Conservation (phyloP, 352 stramenopile genomes). For the Phytophthora citrophthora region DNA sequence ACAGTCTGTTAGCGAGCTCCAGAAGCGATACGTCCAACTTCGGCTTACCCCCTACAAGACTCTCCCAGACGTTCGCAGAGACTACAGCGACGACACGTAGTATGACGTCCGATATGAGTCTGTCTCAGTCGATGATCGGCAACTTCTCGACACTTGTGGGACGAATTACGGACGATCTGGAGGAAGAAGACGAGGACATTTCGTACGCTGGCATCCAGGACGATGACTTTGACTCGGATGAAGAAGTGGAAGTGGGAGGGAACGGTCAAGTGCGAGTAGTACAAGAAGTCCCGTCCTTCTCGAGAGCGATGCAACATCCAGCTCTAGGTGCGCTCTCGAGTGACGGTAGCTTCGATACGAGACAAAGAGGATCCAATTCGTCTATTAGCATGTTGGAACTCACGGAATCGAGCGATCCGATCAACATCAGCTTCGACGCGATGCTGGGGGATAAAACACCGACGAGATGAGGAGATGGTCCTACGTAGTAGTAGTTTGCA, state of each 20-base stretch:
- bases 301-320: slow-evolving; percentile 24
- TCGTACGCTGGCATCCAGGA: slow-evolving; percentile 46
- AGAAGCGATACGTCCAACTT: slow-evolving; percentile 41
- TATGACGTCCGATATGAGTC: slow-evolving; percentile 66
- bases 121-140: slow-evolving; percentile 75
- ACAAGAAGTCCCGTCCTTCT: slow-evolving; percentile 18
- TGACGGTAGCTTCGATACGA: slow-evolving; percentile 42
- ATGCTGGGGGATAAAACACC: slow-evolving; percentile 34
- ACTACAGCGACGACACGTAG: slow-evolving; percentile 36
- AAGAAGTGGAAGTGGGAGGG: slow-evolving; percentile 36
- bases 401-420: slow-evolving; percentile 19
- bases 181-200: slow-evolving; percentile 55
- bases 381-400: slow-evolving; percentile 50
- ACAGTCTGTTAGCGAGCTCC: slow-evolving; percentile 37
- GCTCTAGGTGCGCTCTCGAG: slow-evolving; percentile 34
- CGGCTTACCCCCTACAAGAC: slow-evolving; percentile 39
- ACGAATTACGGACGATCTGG: slow-evolving; percentile 63
- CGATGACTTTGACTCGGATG: slow-evolving; percentile 40
- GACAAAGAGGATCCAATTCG: slow-evolving; percentile 35
- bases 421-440: slow-evolving; percentile 35
- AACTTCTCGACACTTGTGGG: slow-evolving; percentile 76
- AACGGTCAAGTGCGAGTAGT: slow-evolving; percentile 16
- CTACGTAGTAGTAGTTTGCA: slow-evolving; percentile 1
- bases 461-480: slow-evolving; percentile 9
- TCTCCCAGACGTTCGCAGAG: slow-evolving; percentile 57